phyloP scores from a whole-genome alignment of 169 alveolate species.

The Babesia sp. region DNA sequence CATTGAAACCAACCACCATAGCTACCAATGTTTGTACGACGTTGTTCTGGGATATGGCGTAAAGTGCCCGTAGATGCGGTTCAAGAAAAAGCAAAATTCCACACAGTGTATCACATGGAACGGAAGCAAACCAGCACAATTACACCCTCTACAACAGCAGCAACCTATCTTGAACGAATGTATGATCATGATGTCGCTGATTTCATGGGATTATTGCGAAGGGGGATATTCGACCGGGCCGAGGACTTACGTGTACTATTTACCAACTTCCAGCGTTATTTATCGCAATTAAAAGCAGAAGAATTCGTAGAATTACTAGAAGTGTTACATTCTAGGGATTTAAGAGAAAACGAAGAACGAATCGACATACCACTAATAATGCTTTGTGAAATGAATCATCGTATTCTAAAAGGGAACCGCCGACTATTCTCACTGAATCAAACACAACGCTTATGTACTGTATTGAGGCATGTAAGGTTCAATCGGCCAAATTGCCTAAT shows the following conservation, averaged over 20 bases:
- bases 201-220: neutral
- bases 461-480: slow-evolving; percentile 24
- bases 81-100: no score
- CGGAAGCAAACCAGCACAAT: no score
- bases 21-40: no score
- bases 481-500: slow-evolving; percentile 14
- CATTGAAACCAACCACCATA: no score
- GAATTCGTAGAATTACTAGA: slow-evolving; percentile 48
- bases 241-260: slow-evolving; percentile 8
- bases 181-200: slow-evolving; percentile 2
- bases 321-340: neutral
- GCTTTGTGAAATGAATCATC: slow-evolving; percentile 37
- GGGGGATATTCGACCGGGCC: slow-evolving; percentile 6
- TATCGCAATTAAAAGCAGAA: slow-evolving; percentile 10
- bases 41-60: no score
- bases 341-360: slow-evolving; percentile 47
- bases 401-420: slow-evolving; percentile 3
- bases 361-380: slow-evolving; percentile 27
- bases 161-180: slow-evolving; percentile 5
- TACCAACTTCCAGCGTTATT: slow-evolving; percentile 41
- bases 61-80: no score
- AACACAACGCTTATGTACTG: slow-evolving; percentile 10
- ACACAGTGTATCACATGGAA: no score
- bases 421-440: slow-evolving; percentile 27
- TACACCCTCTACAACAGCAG: no score